Evolutionary conservation across 2,329 filamentous ascomycete genomes (phyloP), one percentile per base, ranked within the genome.

Genomic region (Alternaria atra): DNA sequence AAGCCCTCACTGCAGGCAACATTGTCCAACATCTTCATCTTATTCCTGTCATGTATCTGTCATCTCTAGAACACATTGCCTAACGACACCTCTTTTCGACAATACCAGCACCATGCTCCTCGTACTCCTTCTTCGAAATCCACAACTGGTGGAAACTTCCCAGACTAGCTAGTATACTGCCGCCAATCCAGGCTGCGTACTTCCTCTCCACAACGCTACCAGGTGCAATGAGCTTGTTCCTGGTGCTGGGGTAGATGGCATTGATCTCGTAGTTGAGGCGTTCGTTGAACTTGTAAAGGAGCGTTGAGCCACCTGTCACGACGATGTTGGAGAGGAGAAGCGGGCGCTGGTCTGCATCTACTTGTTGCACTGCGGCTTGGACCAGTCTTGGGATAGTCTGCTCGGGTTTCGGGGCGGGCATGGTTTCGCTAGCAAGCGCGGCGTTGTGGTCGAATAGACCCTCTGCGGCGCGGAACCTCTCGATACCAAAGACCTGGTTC

Each of bases 91-190:
- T 86, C 87, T 97, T 97, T 85, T 98, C 94, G 44, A 98, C 92
- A 71, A 98, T 94, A 66, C 88, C 88, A 6, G 89, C 84, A 2
- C 95, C 95, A 78, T 97, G 94, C 84, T 99, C 96, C 66, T 97
- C 93, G 73, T 97, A 98, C 83, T 99, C 95, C 84, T 97, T 97
- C 80, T 89, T 92, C 25, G 91, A 94, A 71, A 99, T 96, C 95
- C 95, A 99, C 91, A 99, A 94, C 84, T 99, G 95, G 82, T 99
- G 95, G 82, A 99, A 99, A 13, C 94, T 97, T 9, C 96, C 96
- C 81, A 99, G 80, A 80, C 94, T 97, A 6, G 92, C 94, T 69
- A 99, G 83, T 71, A 99, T 97, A 80, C 93, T 97, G 46, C 95
- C 95, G 47, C 96, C 95, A 69, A 99, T 93, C 94, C 95, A 99